Evolutionary conservation across 129 eudicot species (phyloP), one percentile per base, ranked within the genome.

Genomic region (Pittosporum tobira): DNA sequence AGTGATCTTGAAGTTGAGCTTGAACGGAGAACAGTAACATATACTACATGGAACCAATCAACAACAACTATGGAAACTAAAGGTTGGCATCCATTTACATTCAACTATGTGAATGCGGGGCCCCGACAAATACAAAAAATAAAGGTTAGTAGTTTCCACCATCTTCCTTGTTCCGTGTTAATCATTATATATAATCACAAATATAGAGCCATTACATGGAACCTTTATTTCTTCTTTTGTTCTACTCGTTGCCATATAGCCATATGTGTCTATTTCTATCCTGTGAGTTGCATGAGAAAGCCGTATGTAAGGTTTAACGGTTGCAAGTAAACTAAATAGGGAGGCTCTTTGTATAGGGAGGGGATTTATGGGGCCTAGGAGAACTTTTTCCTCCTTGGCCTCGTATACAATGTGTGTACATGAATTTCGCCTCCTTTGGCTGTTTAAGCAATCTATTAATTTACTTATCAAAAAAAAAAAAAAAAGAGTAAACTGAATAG

Each of bases 41-140:
- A 91, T 65, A 91, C 94, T n/a, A 46, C 47, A 27, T 91, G 99
- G 99, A 83, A 83, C 56, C 79, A 76, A 74, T 67, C 90, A 19
- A 69, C 82, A 7, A 61, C 83, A 25, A 83, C 72, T 26, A 76
- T 75, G 80, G 99, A 86, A 63, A 55, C 57, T 15, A 75, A 46
- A 62, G 83, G 82, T 61, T 91, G 99, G 99, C 99, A 91, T 75
- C 99, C 96, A 36, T 70, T 78, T 24, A 91, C 90, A 36, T 91
- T 83, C 67, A 87, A 67, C 60, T 91, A 83, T 68, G 78, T 90
- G 48, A 74, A 64, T 76, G 70, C 90, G 1, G 75, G 76, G 50
- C 90, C 96, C 21, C 60, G 70, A 70, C 88, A 77, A 61, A 74
- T 91, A 48, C 77, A 81, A 60, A 75, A 52, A 46, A 83, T 91